Evolutionary conservation across 257 asterid genomes (phyloP).

Genomic region (Echium plantagineum): DNA sequence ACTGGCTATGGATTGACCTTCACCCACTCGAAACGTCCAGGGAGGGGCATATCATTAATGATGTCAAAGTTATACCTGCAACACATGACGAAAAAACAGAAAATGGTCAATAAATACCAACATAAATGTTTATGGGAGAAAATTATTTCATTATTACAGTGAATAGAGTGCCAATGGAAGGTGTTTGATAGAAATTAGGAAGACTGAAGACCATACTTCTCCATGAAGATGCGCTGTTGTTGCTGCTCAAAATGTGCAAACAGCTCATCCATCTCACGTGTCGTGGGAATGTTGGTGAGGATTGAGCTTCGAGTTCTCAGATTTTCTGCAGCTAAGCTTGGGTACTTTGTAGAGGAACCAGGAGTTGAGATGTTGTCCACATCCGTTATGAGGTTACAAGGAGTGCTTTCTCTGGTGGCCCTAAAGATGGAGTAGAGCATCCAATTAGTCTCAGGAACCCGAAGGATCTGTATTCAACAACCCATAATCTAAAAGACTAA

Average conservation of each 20-base stretch:
- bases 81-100: not conserved
- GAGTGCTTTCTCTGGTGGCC: conserved; percentile 61
- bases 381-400: conserved; percentile 38
- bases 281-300: conserved; percentile 27
- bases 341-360: conserved; percentile 42
- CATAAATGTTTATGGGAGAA: not conserved
- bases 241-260: conserved; percentile 43
- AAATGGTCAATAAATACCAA: not conserved
- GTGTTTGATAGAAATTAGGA: not conserved
- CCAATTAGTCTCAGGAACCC: not conserved
- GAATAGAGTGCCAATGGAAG: not conserved
- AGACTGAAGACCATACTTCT: conserved; percentile 33
- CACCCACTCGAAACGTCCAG: conserved; percentile 75
- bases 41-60: conserved; percentile 36
- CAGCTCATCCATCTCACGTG: conserved; percentile 55
- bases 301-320: conserved; percentile 25
- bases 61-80: conserved; percentile 72
- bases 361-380: conserved; percentile 23
- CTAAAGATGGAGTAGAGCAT: conserved; percentile 15
- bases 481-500: not conserved
- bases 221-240: conserved; percentile 40
- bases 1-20: conserved; percentile 26
- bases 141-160: too few species aligned
- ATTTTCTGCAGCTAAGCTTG: conserved; percentile 14
- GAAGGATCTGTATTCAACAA: not conserved